Evolutionary conservation across 805 yeast species (phyloP), one percentile per base, ranked within the genome.

Genomic region (Kodamaea neixiangensis): DNA sequence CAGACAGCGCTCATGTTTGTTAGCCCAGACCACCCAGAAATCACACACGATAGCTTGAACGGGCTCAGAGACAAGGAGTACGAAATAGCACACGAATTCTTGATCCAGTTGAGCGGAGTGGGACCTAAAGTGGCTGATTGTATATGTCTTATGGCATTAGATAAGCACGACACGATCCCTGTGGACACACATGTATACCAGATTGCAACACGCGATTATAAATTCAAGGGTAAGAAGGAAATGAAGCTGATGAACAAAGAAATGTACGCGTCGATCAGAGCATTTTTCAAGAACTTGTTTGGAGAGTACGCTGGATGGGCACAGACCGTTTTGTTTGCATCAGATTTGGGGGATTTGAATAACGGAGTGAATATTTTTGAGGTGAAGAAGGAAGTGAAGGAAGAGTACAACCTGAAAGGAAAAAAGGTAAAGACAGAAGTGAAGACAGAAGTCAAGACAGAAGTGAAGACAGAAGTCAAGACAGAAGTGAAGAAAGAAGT

Each of bases 91-190:
- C 87, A 83, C 54, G 72, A 75, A 5, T 82, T 77, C 45, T 69
- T 94, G 39, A 72, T 86, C 55, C 75, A 79, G 54, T 86, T 87
- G 58, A 75, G 80, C 2, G 99, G 99, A 0, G 97, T 94, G 0
- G 99, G 99, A 0, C 98, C 98, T 0, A 94, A 94, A 69, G 98
- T 94, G 1, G 97, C 99, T 0, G 99, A 94, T 60, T 94, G 99
- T 66, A 94, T 94, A 13, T 85, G 96, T 56, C 73, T 94, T 42
- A 93, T 94, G 97, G 85, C 94, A 2, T 73, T 93, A 53, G 93
- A 87, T 59, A 86, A 88, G 64, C 89, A 87, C 60, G 89, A 86
- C 50, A 81, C 89, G 9, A 97, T 94, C 2, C 99, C 99, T 0
- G 89, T 94, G 1, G 99, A 94, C 66, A 96, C 97, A 0, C 99